Base-by-base conservation (phyloP, 257 asterid species). In the Ophiorrhiza pumila region DNA sequence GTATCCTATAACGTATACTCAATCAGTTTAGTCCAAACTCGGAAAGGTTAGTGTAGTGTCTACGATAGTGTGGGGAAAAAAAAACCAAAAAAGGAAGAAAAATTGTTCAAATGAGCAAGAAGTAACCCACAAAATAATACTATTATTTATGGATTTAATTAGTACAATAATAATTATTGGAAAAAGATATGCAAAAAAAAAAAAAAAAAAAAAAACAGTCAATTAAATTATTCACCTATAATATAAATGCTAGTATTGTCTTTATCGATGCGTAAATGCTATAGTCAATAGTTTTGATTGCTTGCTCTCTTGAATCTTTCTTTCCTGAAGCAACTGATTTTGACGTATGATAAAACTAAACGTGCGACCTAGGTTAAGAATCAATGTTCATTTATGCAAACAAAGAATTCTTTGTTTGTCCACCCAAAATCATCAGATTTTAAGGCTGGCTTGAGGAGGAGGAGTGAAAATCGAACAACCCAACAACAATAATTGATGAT, bases 291-390 rank as follows among this genome's bases (percentile, higher is more conserved):
- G 23, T 31, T 59, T 32, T 68, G 43, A 11, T 9, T 59, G 27
- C n/a, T 10, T 42, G 14, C n/a, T 4, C 8, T 39, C 55, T 42
- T 25, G 35, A 29, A 47, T 17, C 17, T 18, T 69, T 50, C 41
- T 69, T 69, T 5, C 34, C 60, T 55, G 35, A 34, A 69, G 73
- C 73, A 50, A 20, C 32, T 34, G 73, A 34, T 17, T 31, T 17
- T 53, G 72, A 49, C 72, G 4, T 47, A 18, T 47, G 45, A 31
- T 47, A 68, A n/a, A 47, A 29, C 72, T 15, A 25, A 13, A 47
- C 60, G 72, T 68, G 61, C 22, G 20, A 47, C 58, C 6, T 68
- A 53, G 72, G 72, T 22, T 31, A 68, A 49, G 60, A 47, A 47
- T 68, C 42, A 23, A 10, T 14, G 8, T 66, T 43, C 6, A 7